A percentile compares a stretch with the other conserved stretches of the same genome.
These are phyloP conservation scores for Chlamydomonas asymmetrica DNA, from an alignment of 139 green algal genomes.

Conservation along the genomic window DNA sequence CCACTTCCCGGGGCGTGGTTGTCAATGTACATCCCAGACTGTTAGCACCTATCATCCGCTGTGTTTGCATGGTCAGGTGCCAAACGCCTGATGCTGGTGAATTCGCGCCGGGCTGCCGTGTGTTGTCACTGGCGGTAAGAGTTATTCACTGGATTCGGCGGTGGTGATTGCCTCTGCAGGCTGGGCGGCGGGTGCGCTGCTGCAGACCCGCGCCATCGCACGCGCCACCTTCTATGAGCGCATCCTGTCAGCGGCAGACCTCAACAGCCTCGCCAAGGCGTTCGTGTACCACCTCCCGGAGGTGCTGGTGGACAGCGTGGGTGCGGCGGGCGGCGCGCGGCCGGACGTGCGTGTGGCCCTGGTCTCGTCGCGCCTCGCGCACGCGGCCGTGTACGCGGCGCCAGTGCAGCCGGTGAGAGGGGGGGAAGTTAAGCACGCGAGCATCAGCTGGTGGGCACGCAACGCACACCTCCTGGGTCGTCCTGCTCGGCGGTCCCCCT, in stretches of 20 bases:
- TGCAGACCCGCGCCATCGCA: conserved; percentile 19
- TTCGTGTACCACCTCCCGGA: conserved; percentile 41
- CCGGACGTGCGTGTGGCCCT: conserved; percentile 44
- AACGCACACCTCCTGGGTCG: too few relatives aligned
- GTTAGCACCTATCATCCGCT: too few relatives aligned
- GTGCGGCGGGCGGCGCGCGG: conserved; percentile 9
- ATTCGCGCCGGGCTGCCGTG: too few relatives aligned
- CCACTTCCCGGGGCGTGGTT: too few relatives aligned
- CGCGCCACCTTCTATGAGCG: conserved; percentile 40
- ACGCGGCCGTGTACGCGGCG: conserved; percentile 33
- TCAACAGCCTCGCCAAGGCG: conserved; percentile 20
- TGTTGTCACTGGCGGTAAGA: too few relatives aligned
- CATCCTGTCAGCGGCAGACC: conserved; percentile 7
- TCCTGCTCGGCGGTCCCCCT: too few relatives aligned
- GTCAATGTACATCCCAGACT: too few relatives aligned
- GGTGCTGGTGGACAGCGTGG: conserved; percentile 29
- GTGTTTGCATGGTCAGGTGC: too few relatives aligned
- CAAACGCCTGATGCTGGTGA: too few relatives aligned
- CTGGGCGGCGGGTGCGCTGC: conserved; percentile 45
- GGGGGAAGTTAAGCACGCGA: background rate
- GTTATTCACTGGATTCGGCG: too few relatives aligned
- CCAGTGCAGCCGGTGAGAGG: conserved; percentile 20
- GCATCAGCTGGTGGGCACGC: too few relatives aligned
- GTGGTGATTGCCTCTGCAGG: too few relatives aligned
- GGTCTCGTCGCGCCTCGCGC: conserved; percentile 27